Base-by-base conservation (phyloP, 768 basidiomycete species). In the Rhodotorula babjevae region DNA sequence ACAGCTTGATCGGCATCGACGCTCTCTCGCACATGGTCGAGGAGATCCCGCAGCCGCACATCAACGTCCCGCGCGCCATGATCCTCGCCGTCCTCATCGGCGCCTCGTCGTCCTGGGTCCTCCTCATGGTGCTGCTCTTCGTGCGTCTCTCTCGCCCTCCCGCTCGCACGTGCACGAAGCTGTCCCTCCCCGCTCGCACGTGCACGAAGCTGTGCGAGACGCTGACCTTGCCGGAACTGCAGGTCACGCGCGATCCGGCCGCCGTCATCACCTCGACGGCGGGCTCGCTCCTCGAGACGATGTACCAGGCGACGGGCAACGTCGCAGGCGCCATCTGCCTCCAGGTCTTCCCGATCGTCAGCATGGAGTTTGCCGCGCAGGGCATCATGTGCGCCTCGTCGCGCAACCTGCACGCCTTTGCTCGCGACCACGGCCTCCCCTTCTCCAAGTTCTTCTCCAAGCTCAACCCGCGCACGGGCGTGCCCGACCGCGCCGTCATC, bases 61-160 rank as follows among this genome's bases (percentile, higher is more conserved):
- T 67, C 64, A 77, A 77, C 64, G 69, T 75, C 31, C 79, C 79
- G 0, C 66, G 52, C 19, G 78, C 74, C 3, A 79, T 79, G 77
- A 62, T 79, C 19, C 53, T 72, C 3, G 77, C 77, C 27, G 76
- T 79, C 56, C 31, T 68, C 29, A 65, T 79, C 52, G 76, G 75
- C 23, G 57, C 75, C 1, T 27, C 61, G 16, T 67, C 73, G 1
- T 66, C 72, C 11, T 79, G 68, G 25, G 57, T 75, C 65, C 73
- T 77, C 60, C 61, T 79, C 50, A 67, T 76, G 53, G 69, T 61
- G n/a, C 77, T 79, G 7, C 72, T 79, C 40, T 79, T 77, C 69
- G 63, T 46, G 44, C 44, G 44, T 46, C 14, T 36, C 9, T 36
- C 36, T 36, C 36, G 5, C 9, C n/a, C n/a, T n/a, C n/a, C n/a